phyloP scores from a whole-genome alignment of 805 yeast species.

The Blastobotrys robertii region DNA sequence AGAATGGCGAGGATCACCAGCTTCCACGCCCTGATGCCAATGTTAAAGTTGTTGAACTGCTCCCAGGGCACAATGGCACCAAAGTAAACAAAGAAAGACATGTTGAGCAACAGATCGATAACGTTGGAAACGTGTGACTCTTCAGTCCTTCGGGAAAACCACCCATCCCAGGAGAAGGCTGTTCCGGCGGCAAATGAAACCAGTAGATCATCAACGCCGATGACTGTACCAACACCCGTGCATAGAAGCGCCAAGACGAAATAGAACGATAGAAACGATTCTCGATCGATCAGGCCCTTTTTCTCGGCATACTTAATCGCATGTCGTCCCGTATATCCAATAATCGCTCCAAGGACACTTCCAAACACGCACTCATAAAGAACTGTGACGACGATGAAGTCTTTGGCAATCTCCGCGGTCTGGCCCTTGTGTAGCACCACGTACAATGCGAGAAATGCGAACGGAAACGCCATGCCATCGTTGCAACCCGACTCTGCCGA shows the following conservation, averaged over 20 bases:
- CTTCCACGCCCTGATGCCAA: slow-evolving; percentile 74
- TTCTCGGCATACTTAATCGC: slow-evolving; percentile 66
- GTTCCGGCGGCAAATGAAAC: slow-evolving; percentile 91
- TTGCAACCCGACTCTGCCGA: slow-evolving; percentile 87
- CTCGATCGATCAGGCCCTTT: slow-evolving; percentile 67
- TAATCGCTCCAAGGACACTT: slow-evolving; percentile 55
- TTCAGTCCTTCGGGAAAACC: slow-evolving; percentile 74
- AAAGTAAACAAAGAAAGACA: slow-evolving; percentile 79
- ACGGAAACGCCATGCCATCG: slow-evolving; percentile 95
- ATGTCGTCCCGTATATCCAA: slow-evolving; percentile 65
- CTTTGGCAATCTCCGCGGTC: slow-evolving; percentile 58
- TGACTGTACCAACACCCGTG: slow-evolving; percentile 80
- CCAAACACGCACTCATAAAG: slow-evolving; percentile 80
- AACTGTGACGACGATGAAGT: slow-evolving; percentile 70
- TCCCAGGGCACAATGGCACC: slow-evolving; percentile 91
- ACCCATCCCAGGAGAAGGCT: slow-evolving; percentile 89
- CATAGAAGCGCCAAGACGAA: slow-evolving; percentile 73
- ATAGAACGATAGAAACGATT: slow-evolving; percentile 78
- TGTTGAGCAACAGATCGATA: slow-evolving; percentile 73
- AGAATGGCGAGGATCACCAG: slow-evolving; percentile 65
- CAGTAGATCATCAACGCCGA: slow-evolving; percentile 82
- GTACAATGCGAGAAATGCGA: slow-evolving; percentile 59
- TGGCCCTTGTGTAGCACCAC: slow-evolving; percentile 57
- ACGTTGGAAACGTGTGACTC: slow-evolving; percentile 83
- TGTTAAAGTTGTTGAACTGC: slow-evolving; percentile 47